Base-by-base conservation (phyloP, 306 rosid genomes). In the Adenanthera pavonina region DNA sequence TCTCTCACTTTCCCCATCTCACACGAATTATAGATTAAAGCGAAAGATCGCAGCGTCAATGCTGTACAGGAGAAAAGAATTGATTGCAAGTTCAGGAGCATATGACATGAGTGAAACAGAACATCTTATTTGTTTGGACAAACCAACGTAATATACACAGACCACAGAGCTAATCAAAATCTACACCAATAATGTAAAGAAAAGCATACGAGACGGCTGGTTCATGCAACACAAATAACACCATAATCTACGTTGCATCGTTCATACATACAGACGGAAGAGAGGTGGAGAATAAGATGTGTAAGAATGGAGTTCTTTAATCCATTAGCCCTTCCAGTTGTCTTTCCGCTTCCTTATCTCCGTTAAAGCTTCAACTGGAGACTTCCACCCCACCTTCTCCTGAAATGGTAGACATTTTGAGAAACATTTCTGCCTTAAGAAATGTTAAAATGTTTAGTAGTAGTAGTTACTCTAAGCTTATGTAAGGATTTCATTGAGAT, bases 301-400 rank as follows among this genome's bases (percentile, higher is more conserved):
- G 35, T 41, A 74, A 49, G 36, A 70, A 74, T 48, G 47, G 74
- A 68, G 57, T 20, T 20, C 69, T 65, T 48, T 78, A 43, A 15
- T 41, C 17, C 43, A 62, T 85, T 70, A 90, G 75, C 97, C 94
- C 83, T 84, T 89, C 98, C 98, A 92, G 62, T 84, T 88, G 89
- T 88, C 96, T 84, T 94, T 94, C 59, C 78, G 43, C 86, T 78
- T 87, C 83, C 98, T 70, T 61, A 91, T 88, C 84, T 92, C 97
- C 52, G 80, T 64, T 7, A 92, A 57, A 54, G 97, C 88, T 80
- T 92, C 90, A n/a, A 92, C 90, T 0, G 94, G 96, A 46, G 94
- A 87, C 52, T 75, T 77, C 81, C 86, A 56, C 0, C 91, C 87
- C 19, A 91, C 86, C 75, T 48, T 91, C 84, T 87, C 90, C 97